Percentiles rank a stretch among this genome's conserved stretches.
These are phyloP conservation scores for Venturia aucupariae DNA, from an alignment of 2,329 filamentous ascomycete species.

Conservation along the genomic window DNA sequence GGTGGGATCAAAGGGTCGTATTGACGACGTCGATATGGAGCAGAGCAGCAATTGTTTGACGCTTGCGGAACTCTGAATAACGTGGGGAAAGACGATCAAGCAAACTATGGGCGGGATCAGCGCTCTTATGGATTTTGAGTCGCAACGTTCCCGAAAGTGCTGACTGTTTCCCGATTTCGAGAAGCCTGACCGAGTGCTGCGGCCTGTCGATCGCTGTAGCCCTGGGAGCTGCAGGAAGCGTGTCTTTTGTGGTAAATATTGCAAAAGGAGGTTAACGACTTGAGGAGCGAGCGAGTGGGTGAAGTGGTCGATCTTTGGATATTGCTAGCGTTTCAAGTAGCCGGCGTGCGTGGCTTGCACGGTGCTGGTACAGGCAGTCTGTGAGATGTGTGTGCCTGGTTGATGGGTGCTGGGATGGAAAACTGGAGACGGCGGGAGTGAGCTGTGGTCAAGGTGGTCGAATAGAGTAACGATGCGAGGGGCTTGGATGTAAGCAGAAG, in stretches of 20 bases:
- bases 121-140: conserved; percentile 18
- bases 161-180: conserved; percentile 1
- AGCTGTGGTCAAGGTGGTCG: background rate
- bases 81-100: conserved; percentile 28
- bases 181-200: conserved; percentile 1
- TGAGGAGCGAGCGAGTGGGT: background rate
- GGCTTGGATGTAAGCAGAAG: background rate
- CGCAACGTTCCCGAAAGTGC: conserved; percentile 6
- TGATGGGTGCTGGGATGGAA: conserved; percentile 1
- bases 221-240: conserved; percentile 6
- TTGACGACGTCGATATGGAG: conserved; percentile 16
- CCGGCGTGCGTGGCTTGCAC: background rate
- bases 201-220: conserved; percentile 12
- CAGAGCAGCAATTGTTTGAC: conserved; percentile 22
- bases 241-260: conserved; percentile 10
- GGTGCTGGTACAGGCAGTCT: background rate
- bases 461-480: conserved; percentile 10
- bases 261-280: background rate
- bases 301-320: conserved; percentile 9
- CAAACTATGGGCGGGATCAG: conserved; percentile 40
- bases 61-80: conserved; percentile 20
- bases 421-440: background rate
- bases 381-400: background rate
- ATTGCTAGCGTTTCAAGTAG: conserved; percentile 13
- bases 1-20: conserved; percentile 15